Conservation (phyloP, 2,329 filamentous ascomycete genomes). For the Nectriaceae sp. region DNA sequence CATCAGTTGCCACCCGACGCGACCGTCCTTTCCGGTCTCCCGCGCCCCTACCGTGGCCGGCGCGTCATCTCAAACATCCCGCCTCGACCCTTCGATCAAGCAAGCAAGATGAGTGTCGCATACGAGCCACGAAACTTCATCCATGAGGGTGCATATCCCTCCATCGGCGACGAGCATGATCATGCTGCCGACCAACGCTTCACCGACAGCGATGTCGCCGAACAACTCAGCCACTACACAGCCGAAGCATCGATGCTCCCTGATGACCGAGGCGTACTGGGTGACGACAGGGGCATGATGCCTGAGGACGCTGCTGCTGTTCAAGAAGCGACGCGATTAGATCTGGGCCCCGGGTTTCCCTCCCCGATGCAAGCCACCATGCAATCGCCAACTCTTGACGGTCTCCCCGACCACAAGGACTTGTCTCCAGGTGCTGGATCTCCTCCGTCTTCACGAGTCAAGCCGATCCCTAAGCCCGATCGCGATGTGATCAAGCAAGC, state of each 20-base stretch:
- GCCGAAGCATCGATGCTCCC: constrained; percentile 39
- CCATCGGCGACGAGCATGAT: constrained; percentile 48
- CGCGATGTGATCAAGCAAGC: constrained; percentile 61
- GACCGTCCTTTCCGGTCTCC: constrained; percentile 10
- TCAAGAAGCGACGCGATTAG: constrained; percentile 42
- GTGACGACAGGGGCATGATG: constrained; percentile 37
- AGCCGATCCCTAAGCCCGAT: constrained; percentile 60
- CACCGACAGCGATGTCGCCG: constrained; percentile 45
- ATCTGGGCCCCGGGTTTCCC: constrained; percentile 36
- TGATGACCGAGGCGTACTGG: constrained; percentile 40
- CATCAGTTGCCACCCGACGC: constrained; percentile 7
- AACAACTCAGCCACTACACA: constrained; percentile 46
- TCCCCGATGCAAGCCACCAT: constrained; percentile 36
- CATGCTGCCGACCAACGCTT: constrained; percentile 43
- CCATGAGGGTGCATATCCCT: constrained; percentile 49
- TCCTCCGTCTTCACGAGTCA: constrained; percentile 44
- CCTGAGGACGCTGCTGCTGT: constrained; percentile 40
- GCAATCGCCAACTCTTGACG: constrained; percentile 33
- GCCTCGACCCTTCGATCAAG: constrained; percentile 11
- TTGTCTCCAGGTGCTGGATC: constrained; percentile 34
- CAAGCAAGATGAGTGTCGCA: constrained; percentile 50
- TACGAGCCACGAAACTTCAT: constrained; percentile 53
- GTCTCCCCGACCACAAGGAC: constrained; percentile 37
- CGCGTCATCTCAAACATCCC: constrained; percentile 14
- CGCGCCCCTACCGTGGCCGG: constrained; percentile 12